Evolutionary conservation across 345 rosid species (phyloP).

Genomic region (Syzygium jambos): DNA sequence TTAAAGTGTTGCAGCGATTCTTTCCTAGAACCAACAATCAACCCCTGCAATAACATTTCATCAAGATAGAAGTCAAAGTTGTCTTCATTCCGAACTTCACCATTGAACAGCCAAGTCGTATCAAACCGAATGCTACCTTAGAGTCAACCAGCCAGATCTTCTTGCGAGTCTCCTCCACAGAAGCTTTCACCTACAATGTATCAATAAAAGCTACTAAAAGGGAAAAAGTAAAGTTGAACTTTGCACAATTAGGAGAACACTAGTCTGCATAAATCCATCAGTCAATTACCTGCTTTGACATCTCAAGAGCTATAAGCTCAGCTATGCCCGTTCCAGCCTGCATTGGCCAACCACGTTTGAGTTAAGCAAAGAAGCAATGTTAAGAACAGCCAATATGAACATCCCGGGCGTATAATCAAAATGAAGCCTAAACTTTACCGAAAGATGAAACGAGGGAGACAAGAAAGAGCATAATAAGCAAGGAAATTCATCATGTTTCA

Average conservation of each 20-base stretch:
- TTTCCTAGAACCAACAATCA: conserved; percentile 74
- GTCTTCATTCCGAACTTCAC: neutral
- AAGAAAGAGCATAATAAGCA: neutral
- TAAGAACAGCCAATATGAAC: neutral
- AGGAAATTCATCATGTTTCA: neutral
- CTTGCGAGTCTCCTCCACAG: conserved; percentile 80
- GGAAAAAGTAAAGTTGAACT: neutral
- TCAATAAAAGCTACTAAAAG: neutral
- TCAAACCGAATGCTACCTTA: conserved; percentile 40
- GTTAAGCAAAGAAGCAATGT: neutral
- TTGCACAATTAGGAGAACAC: neutral
- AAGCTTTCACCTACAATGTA: conserved; percentile 43
- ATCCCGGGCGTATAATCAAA: neutral
- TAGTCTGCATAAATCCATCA: neutral
- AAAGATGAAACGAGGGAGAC: neutral
- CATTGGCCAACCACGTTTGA: conserved; percentile 5
- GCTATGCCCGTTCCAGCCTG: conserved; percentile 99
- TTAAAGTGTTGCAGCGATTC: conserved; percentile 88
- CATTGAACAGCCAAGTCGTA: neutral
- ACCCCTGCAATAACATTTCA: conserved; percentile 41
- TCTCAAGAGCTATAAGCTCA: conserved; percentile 89
- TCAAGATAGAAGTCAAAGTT: neutral
- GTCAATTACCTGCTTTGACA: conserved; percentile 69
- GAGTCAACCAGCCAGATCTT: conserved; percentile 97
- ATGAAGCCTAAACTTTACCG: neutral